Base-by-base conservation (phyloP, 192 early-diverging fungal species). In the Podila minutissima region DNA sequence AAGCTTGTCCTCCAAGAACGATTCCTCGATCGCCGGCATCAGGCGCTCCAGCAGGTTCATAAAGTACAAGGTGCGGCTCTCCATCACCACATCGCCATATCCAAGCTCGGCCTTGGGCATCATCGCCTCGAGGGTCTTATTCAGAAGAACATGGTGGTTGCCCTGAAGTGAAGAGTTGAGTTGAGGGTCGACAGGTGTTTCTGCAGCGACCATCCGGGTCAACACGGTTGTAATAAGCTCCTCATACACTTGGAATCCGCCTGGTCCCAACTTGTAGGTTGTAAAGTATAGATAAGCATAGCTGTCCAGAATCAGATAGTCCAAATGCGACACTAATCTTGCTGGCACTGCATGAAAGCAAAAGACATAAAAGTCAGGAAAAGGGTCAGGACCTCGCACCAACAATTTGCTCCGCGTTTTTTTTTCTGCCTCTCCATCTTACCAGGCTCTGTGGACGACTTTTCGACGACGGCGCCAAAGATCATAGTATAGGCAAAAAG, bases 401-500 rank as follows among this genome's bases (percentile, higher is more conserved):
- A 19, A 22, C 10, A 22, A 26, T 46, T 19, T 38, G 33, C 37
- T 46, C 15, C 35, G 12, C 22, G 22, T 46, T 8, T 46, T 37
- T 37, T 29, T 22, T 24, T 20, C 28, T 48, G 12, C 9, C 33
- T 26, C 19, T 66, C 41, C 49, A 29, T 26, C 60, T 63, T 74
- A 72, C 73, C 66, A 35, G 73, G 37, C 3, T 67, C 59, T 10
- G 71, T 22, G 15, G 74, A 65, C 17, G 67, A 75, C 64, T 66
- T 70, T 28, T 85, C 83, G 15, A 82, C 74, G 33, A 86, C 64
- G 0, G 83, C 31, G 13, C 84, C 83, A 33, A 86, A 79, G 32
- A 90, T 83, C 46, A 83, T 86, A 8, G 89, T 90, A 41, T 83
- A 82, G 3, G 86, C 72, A 74, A 89, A 89, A 7, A 86, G 55